These are phyloP conservation scores for Straminergon stramineum DNA, from an alignment of 225 moss, liverwort and hornwort genomes.

Conservation along the genomic window DNA sequence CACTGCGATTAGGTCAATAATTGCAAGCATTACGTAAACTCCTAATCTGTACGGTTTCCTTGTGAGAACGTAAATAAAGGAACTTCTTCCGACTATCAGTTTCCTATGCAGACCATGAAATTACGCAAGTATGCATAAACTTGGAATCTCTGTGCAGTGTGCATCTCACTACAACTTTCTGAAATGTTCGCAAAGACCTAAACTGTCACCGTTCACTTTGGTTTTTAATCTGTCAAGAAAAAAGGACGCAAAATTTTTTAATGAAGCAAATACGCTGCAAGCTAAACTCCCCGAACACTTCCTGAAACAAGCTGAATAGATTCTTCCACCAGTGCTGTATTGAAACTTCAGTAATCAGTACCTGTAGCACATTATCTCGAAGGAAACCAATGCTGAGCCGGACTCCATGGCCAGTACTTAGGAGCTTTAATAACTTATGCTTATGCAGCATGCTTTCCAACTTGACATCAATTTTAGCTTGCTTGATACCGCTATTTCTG, in stretches of 20 bases:
- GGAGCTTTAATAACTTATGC: background rate
- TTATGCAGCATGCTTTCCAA: background rate
- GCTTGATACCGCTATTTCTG: background rate
- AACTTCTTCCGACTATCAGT: background rate
- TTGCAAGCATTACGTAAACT: background rate
- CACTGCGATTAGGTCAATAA: background rate
- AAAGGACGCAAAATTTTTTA: background rate
- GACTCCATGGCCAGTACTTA: background rate
- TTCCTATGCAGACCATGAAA: background rate
- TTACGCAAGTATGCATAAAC: background rate
- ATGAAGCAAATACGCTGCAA: background rate
- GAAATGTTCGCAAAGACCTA: background rate
- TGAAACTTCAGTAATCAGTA: background rate
- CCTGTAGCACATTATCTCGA: background rate
- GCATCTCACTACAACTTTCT: background rate
- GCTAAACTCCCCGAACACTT: background rate
- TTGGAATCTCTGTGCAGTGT: background rate
- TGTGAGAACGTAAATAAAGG: background rate
- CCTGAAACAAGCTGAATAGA: background rate
- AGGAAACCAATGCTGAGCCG: background rate
- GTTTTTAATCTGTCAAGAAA: background rate
- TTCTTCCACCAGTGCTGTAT: background rate
- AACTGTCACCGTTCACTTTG: background rate
- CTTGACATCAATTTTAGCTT: background rate
- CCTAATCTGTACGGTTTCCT: background rate